Evolutionary conservation across 2,329 filamentous ascomycete species (phyloP).

Genomic region (Aspergillus chevalieri): DNA sequence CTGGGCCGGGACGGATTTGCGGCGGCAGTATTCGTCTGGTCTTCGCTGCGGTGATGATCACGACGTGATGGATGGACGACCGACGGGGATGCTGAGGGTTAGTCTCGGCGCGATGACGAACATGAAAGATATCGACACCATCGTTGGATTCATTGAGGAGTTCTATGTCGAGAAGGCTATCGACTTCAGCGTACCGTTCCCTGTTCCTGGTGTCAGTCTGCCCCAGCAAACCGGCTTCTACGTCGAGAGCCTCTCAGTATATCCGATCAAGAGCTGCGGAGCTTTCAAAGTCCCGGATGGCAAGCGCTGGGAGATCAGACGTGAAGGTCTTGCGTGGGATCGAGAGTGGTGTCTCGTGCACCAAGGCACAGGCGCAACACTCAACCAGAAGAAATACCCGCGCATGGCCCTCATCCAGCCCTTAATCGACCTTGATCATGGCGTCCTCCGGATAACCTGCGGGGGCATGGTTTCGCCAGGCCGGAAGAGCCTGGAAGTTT

Average conservation of each 20-base stretch:
- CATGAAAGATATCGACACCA: conserved; percentile 62
- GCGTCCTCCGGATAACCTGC: conserved; percentile 56
- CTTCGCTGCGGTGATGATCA: conserved; percentile 77
- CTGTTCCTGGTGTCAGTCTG: conserved; percentile 8
- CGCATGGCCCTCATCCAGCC: conserved; percentile 81
- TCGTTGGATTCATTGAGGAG: conserved; percentile 65
- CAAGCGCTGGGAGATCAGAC: conserved; percentile 66
- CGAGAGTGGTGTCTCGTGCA: conserved; percentile 95
- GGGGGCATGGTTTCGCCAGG: conserved; percentile 29
- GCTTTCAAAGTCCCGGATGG: conserved; percentile 64
- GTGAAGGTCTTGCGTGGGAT: conserved; percentile 87
- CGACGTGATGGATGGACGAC: conserved; percentile 75
- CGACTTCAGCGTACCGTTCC: conserved; percentile 9
- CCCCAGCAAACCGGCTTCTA: conserved; percentile 31
- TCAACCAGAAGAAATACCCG: conserved; percentile 85
- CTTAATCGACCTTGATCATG: conserved; percentile 61
- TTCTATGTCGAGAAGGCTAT: conserved; percentile 51
- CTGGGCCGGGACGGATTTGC: conserved; percentile 75
- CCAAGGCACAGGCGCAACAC: conserved; percentile 70
- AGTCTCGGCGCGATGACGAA: conserved; percentile 91
- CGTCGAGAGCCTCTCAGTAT: conserved; percentile 66
- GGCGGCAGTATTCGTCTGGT: conserved; percentile 74
- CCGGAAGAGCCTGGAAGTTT: conserved; percentile 29
- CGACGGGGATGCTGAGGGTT: conserved; percentile 77
- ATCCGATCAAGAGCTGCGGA: conserved; percentile 91